Conservation (phyloP, 371 early-diverging fungal species). For the Dinochytrium kinnereticum region DNA sequence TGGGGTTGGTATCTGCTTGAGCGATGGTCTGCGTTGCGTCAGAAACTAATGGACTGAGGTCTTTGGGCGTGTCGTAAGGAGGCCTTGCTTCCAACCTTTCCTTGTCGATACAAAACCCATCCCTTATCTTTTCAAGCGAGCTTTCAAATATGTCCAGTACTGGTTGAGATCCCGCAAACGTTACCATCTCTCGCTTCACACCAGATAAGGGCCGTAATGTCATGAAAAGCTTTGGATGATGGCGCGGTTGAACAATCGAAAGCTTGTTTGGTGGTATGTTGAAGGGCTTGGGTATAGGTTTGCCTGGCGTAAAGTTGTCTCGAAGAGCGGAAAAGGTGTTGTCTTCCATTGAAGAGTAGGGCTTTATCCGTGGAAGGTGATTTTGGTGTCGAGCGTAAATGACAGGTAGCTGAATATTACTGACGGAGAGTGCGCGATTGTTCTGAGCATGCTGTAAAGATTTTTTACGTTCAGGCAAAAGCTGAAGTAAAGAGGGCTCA, state of each 20-base stretch:
- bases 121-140: not conserved
- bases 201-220: conserved; percentile 5
- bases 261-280: conserved; percentile 2
- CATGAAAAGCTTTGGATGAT: conserved; percentile 16
- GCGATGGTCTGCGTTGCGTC: too few species aligned
- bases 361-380: not conserved
- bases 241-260: not conserved
- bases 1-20: too few species aligned
- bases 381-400: not conserved
- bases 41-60: too few species aligned
- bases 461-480: too few species aligned
- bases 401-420: not conserved
- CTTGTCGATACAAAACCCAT: too few species aligned
- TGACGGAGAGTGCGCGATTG: not conserved
- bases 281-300: not conserved
- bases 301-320: not conserved
- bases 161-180: not conserved
- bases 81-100: too few species aligned
- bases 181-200: not conserved
- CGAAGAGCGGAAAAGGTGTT: not conserved
- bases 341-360: not conserved
- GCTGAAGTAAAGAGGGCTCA: too few species aligned
- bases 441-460: too few species aligned
- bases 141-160: not conserved
- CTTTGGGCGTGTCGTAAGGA: too few species aligned